Base-by-base conservation (phyloP, 2,329 filamentous ascomycete species). In the Calonectria hawksworthii region DNA sequence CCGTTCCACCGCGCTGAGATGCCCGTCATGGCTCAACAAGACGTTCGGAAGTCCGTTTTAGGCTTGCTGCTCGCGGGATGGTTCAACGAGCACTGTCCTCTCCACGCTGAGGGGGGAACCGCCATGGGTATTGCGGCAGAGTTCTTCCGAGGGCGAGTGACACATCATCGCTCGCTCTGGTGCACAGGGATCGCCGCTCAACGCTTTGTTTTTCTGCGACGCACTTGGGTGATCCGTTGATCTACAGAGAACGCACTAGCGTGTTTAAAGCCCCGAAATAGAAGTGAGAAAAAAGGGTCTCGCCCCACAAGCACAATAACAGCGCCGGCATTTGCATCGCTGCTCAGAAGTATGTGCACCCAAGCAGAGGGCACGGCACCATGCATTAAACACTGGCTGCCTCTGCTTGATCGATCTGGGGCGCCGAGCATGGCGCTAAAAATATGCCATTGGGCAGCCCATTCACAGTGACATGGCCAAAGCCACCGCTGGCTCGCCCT, bases 341-440 rank as follows among this genome's bases (percentile, higher is more conserved):
- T 34, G 34, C 34, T 34, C 30, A 11, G 2, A 9, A 2, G 34
- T 28, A 41, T 63, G 56, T 38, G 56, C 56, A 63, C 56, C 56
- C 56, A 61, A 61, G 56, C 56, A 38, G 56, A 23, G 56, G 56
- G 56, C 56, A 63, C 56, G 56, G 56, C 56, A 28, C 56, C 38
- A 63, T 63, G 56, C 56, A 38, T 36, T 63, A 63, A 63, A 63
- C 56, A 63, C 41, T 66, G 63, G 63, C 41, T 66, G 63, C 63
- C 63, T 66, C 50, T 68, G 65, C 65, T 68, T 68, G 41, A 54
- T n/a, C 23, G 65, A 54, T 56, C 44, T 68, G 44, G 47, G 65
- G 44, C 50, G 47, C 44, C 50, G 65, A 63, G 18, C 23, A 38
- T 63, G 34, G 56, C 56, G 56, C 56, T 63, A 63, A 63, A 63